Evolutionary conservation across 331 rosid genomes (phyloP).

Genomic region (Acacia pycnantha): DNA sequence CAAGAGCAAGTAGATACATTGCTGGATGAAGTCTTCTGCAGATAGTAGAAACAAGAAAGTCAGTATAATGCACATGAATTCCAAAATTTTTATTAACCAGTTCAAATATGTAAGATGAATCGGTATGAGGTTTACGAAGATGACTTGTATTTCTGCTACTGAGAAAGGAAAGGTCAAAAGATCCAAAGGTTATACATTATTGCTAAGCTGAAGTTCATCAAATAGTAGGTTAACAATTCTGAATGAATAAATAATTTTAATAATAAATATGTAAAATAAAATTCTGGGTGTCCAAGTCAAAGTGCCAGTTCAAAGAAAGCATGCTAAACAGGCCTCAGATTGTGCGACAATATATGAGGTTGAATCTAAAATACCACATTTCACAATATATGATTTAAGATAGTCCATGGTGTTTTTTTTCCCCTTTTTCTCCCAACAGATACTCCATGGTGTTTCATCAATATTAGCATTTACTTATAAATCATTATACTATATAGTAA

Average conservation of each 20-base stretch:
- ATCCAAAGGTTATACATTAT: background rate
- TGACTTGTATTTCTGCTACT: constrained; percentile 13
- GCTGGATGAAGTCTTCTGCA: constrained; percentile 98
- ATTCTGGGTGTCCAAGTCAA: constrained; percentile 1
- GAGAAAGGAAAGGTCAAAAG: constrained; percentile 1
- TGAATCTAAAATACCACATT: background rate
- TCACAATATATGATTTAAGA: background rate
- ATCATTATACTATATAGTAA: background rate
- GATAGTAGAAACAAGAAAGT: constrained; percentile 31
- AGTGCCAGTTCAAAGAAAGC: background rate
- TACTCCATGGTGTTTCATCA: background rate
- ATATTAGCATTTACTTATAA: constrained; percentile 7
- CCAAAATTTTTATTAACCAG: constrained; percentile 11
- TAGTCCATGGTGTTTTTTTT: background rate
- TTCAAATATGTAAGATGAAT: constrained; percentile 14
- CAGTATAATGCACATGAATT: constrained; percentile 20
- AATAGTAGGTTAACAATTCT: background rate
- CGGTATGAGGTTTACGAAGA: background rate
- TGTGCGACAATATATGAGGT: constrained; percentile 3
- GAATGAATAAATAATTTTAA: background rate
- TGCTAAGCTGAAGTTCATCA: background rate
- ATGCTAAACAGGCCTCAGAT: constrained; percentile 15
- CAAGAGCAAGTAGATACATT: constrained; percentile 87
- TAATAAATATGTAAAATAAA: background rate
- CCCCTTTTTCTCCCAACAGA: too few species aligned